Percentiles rank a stretch among this genome's conserved stretches.
Evolutionary conservation across 768 basidiomycete species (phyloP).

Genomic region (Lactarius sp.): DNA sequence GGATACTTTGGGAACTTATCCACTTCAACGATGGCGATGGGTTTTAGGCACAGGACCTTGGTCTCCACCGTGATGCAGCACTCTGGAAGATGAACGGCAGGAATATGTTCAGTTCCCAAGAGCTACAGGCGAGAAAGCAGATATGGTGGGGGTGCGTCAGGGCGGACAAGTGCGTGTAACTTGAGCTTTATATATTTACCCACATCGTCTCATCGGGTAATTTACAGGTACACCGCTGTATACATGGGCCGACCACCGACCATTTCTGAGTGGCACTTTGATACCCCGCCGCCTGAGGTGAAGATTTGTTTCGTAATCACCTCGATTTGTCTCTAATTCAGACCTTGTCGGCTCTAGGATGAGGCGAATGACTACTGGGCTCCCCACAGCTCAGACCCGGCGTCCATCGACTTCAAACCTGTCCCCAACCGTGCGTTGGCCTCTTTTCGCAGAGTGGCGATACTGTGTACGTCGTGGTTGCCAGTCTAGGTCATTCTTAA

Average conservation of each 20-base stretch:
- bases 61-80: constrained; percentile 72
- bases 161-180: constrained; percentile 53
- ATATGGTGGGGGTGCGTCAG: constrained; percentile 78
- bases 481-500: background rate
- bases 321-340: background rate
- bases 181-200: constrained; percentile 9
- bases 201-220: constrained; percentile 10
- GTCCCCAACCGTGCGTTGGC: constrained; percentile 47
- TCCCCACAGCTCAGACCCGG: constrained; percentile 36
- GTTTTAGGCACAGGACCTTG: constrained; percentile 68
- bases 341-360: constrained; percentile 37
- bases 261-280: constrained; percentile 66
- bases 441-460: constrained; percentile 51
- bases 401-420: constrained; percentile 42
- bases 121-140: constrained; percentile 66
- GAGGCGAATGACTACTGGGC: constrained; percentile 57
- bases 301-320: constrained; percentile 1
- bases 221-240: constrained; percentile 56
- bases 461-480: constrained; percentile 46
- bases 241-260: constrained; percentile 73
- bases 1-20: constrained; percentile 1
- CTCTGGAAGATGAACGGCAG: constrained; percentile 64
- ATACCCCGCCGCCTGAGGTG: constrained; percentile 56
- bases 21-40: constrained; percentile 5
- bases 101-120: constrained; percentile 53